Evolutionary conservation across 495 filamentous ascomycete species (phyloP).

Genomic region (Thozetella sp.): DNA sequence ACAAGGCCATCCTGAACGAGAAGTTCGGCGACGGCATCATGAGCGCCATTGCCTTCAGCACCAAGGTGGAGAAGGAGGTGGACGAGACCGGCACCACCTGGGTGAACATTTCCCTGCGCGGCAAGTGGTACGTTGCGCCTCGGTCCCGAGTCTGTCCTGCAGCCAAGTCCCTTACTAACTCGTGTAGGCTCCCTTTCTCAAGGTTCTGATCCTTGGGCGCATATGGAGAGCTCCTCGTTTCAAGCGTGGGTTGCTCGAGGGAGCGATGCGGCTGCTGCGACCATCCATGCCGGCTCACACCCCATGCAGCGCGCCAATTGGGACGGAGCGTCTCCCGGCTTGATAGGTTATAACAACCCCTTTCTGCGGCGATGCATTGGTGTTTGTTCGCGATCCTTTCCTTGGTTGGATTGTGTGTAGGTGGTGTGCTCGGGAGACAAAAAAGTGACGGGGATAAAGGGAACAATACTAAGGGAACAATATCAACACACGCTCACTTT

Average conservation of each 20-base stretch:
- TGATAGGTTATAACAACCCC: no score
- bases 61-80: constrained; percentile 94
- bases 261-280: no score
- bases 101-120: constrained; percentile 89
- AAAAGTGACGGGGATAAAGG: no score
- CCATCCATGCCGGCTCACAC: no score
- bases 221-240: neutral
- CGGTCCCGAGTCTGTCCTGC: neutral
- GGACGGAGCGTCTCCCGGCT: no score
- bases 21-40: constrained; percentile 99
- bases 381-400: no score
- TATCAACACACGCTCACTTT: constrained; percentile 24
- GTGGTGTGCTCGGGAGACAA: no score
- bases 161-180: constrained; percentile 13
- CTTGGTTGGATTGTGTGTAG: no score
- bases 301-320: no score
- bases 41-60: constrained; percentile 93
- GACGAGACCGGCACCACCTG: constrained; percentile 72
- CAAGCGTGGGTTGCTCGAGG: neutral
- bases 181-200: constrained; percentile 60
- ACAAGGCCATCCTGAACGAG: constrained; percentile 96
- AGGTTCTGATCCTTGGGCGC: constrained; percentile 49
- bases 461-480: constrained; percentile 9
- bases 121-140: constrained; percentile 78
- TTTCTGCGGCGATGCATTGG: no score